Evolutionary conservation across 2,329 filamentous ascomycete species (phyloP).

Genomic region (Bipolaris victoriae): DNA sequence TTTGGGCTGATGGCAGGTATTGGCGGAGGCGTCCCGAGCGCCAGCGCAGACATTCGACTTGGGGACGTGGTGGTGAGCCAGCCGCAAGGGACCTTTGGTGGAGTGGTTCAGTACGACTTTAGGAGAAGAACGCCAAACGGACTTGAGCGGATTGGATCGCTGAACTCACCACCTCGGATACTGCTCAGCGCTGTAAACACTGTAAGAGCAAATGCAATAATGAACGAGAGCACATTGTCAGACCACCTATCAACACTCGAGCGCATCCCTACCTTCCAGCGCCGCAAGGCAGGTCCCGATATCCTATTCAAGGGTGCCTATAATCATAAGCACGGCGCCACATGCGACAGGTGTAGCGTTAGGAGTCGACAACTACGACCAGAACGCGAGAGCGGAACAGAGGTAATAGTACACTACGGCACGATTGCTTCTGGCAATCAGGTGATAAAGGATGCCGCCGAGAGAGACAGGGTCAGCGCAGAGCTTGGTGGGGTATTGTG

Average conservation of each 20-base stretch:
- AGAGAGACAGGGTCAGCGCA: slow-evolving; percentile 44
- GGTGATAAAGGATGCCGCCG: slow-evolving; percentile 50
- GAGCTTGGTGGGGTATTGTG: slow-evolving; percentile 16
- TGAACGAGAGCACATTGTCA: slow-evolving; percentile 3
- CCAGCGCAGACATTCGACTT: too few species aligned
- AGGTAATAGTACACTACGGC: slow-evolving; percentile 48
- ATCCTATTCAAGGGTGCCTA: slow-evolving; percentile 24
- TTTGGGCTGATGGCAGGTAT: too few species aligned
- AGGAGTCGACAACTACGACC: slow-evolving; percentile 1
- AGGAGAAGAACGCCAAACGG: too few species aligned
- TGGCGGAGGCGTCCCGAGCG: too few species aligned
- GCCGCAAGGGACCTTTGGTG: too few species aligned
- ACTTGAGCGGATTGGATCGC: too few species aligned
- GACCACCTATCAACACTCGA: slow-evolving; percentile 11
- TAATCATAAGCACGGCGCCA: slow-evolving; percentile 14
- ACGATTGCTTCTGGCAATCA: slow-evolving; percentile 50
- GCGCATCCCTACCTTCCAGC: slow-evolving; percentile 13
- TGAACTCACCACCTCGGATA: slow-evolving; percentile 10
- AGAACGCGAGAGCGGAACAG: slow-evolving; percentile 10
- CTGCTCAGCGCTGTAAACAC: slow-evolving; percentile 10
- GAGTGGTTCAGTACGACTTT: too few species aligned
- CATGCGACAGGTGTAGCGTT: slow-evolving; percentile 14
- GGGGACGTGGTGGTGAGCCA: too few species aligned
- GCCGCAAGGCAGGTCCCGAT: slow-evolving; percentile 15
- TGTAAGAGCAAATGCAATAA: neutral